These are phyloP conservation scores for Fraxinus americana DNA, from an alignment of 257 asterid species.

Conservation along the genomic window DNA sequence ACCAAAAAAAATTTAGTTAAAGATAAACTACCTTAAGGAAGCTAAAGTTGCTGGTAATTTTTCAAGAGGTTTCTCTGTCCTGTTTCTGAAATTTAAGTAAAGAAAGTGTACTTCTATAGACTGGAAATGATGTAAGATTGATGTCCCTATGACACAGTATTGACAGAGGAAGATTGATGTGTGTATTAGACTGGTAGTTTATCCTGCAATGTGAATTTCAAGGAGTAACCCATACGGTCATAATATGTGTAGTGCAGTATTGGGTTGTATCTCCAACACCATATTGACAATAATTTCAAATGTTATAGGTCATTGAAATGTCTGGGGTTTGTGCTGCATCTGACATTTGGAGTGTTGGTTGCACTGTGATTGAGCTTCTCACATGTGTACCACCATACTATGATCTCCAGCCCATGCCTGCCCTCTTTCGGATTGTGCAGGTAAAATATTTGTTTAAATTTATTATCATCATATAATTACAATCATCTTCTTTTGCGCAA, in stretches of 20 bases:
- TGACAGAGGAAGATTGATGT: neutral
- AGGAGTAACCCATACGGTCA: constrained; percentile 12
- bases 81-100: neutral
- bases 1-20: neutral
- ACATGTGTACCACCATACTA: constrained; percentile 96
- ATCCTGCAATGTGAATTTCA: neutral
- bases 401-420: constrained; percentile 99
- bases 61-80: neutral
- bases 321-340: constrained; percentile 99
- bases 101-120: neutral
- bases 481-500: neutral
- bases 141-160: neutral
- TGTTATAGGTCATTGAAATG: constrained; percentile 91
- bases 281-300: constrained; percentile 23
- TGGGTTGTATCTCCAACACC: constrained; percentile 7
- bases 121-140: neutral
- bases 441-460: constrained; percentile 40
- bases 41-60: neutral
- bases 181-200: constrained; percentile 19
- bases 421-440: constrained; percentile 97
- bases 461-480: constrained; percentile 13
- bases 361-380: constrained; percentile 97
- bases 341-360: constrained; percentile 99
- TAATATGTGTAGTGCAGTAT: neutral
- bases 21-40: neutral